Evolutionary conservation across 2,329 filamentous ascomycete species (phyloP).

Genomic region (Trematosphaeria pertusa): DNA sequence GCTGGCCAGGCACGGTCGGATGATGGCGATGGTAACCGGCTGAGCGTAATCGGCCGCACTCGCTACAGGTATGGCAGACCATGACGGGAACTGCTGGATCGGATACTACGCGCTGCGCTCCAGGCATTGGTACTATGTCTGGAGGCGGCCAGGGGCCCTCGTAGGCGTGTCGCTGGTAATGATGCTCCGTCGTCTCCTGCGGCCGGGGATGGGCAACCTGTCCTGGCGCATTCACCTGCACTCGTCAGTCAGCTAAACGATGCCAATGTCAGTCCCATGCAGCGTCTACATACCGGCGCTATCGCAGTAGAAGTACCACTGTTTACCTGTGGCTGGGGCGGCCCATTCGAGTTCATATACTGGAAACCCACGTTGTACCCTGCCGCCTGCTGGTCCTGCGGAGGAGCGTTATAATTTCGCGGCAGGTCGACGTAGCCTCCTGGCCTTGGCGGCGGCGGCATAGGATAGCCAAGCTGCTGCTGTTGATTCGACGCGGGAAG

Average conservation of each 20-base stretch:
- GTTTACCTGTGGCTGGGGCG: too few species aligned
- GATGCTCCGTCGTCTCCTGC: conserved; percentile 23
- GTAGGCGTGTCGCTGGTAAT: conserved; percentile 20
- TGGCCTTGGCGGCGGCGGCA: conserved; percentile 10
- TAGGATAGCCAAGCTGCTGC: conserved; percentile 13
- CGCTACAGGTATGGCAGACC: conserved; percentile 44
- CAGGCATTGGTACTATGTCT: conserved; percentile 8
- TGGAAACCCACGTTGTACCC: conserved; percentile 25
- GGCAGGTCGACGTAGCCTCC: conserved; percentile 19
- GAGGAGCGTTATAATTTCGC: conserved; percentile 14
- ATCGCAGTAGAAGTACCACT: conserved; percentile 15
- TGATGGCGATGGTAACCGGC: conserved; percentile 42
- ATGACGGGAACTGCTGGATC: conserved; percentile 30
- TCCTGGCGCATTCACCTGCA: conserved; percentile 6
- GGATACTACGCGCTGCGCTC: conserved; percentile 18
- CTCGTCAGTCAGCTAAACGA: not conserved
- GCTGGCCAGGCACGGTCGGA: conserved; percentile 43
- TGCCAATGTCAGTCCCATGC: not conserved
- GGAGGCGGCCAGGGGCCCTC: conserved; percentile 12
- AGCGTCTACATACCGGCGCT: conserved; percentile 13
- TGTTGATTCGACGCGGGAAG: conserved; percentile 14
- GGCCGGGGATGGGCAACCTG: conserved; percentile 16
- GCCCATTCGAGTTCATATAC: conserved; percentile 20
- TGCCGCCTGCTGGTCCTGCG: conserved; percentile 13
- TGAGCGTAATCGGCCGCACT: conserved; percentile 44